Evolutionary conservation across 2,329 filamentous ascomycete species (phyloP).

Genomic region (Ramichloridium luteum): DNA sequence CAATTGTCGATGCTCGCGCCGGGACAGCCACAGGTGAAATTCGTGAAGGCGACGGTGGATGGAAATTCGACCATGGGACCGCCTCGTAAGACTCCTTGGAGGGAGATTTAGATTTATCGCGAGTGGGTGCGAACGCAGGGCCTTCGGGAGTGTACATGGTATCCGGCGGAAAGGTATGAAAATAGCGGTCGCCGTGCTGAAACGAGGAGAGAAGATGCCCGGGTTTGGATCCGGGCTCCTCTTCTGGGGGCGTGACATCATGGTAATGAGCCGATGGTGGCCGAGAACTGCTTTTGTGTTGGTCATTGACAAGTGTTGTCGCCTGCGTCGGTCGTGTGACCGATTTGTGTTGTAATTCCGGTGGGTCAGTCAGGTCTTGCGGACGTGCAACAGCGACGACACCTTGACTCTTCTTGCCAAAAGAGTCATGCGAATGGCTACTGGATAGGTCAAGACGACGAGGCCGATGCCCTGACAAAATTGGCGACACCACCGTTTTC

Average conservation of each 20-base stretch:
- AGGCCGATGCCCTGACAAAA: no score
- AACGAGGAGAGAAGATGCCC: slow-evolving; percentile 4
- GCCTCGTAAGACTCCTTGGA: no score
- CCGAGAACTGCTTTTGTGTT: slow-evolving; percentile 6
- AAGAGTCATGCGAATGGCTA: slow-evolving; percentile 2
- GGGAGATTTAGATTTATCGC: no score
- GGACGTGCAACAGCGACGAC: slow-evolving; percentile 1
- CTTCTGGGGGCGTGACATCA: slow-evolving; percentile 15
- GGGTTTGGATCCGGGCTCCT: slow-evolving; percentile 7
- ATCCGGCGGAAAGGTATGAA: slow-evolving; percentile 12
- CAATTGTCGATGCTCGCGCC: no score
- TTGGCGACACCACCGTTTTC: no score
- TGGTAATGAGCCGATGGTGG: no score
- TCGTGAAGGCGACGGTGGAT: no score
- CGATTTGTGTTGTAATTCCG: neutral
- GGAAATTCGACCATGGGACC: no score
- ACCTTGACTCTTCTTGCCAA: slow-evolving; percentile 10
- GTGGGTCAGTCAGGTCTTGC: neutral
- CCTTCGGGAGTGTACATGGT: slow-evolving; percentile 9
- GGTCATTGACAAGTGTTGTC: neutral
- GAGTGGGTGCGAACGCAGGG: no score
- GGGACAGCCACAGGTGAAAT: no score
- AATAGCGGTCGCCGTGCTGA: slow-evolving; percentile 15
- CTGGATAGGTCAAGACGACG: neutral
- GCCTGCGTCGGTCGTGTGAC: slow-evolving; percentile 2